These are phyloP conservation scores for Saccharomycopsis capsularis DNA, from an alignment of 805 yeast species.

Conservation along the genomic window DNA sequence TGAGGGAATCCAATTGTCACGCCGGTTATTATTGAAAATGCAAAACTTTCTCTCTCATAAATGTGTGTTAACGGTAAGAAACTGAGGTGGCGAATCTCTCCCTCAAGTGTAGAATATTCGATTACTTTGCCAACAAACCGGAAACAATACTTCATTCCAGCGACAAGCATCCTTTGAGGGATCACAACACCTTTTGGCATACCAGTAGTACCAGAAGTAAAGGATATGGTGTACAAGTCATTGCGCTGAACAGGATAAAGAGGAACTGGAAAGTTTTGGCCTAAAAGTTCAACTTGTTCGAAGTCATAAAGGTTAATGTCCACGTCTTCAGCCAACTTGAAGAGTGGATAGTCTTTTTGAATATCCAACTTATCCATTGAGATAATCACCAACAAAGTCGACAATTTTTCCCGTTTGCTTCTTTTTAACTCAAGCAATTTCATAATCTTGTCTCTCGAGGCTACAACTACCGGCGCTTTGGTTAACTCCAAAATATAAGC, in stretches of 20 bases:
- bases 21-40: conserved; percentile 33
- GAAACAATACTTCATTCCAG: conserved; percentile 31
- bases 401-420: conserved; percentile 28
- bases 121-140: conserved; percentile 14
- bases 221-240: conserved; percentile 53
- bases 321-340: conserved; percentile 24
- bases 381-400: conserved; percentile 36
- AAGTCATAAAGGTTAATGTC: conserved; percentile 26
- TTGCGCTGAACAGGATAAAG: conserved; percentile 44
- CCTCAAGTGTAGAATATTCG: conserved; percentile 26
- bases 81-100: conserved; percentile 22
- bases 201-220: conserved; percentile 75
- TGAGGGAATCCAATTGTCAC: conserved; percentile 38
- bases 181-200: conserved; percentile 63
- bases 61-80: conserved; percentile 51
- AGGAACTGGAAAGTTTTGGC: conserved; percentile 33
- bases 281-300: conserved; percentile 28
- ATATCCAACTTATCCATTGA: conserved; percentile 38
- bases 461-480: conserved; percentile 48
- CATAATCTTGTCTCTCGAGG: conserved; percentile 39
- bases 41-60: conserved; percentile 38
- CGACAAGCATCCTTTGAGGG: conserved; percentile 38
- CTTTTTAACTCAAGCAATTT: conserved; percentile 35
- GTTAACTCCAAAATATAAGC: conserved; percentile 56
- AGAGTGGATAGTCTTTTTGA: conserved; percentile 26